Base-by-base conservation (phyloP, 2,329 filamentous ascomycete species). In the Colletotrichum euphorbiae region DNA sequence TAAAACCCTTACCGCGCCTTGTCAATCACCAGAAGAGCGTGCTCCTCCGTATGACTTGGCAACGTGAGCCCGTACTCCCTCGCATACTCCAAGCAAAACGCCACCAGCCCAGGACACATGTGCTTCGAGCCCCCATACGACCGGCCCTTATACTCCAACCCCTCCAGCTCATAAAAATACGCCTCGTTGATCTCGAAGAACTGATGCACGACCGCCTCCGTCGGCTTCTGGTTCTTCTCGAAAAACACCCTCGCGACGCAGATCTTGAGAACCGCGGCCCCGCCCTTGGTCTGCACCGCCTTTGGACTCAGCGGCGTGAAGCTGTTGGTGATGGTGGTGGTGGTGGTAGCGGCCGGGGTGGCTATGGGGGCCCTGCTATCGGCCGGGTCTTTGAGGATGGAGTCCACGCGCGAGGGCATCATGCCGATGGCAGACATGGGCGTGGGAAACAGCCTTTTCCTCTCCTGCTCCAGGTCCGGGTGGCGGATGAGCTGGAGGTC, bases 251-350 rank as follows among this genome's bases (percentile, higher is more conserved):
- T 55, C 13, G 59, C 59, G 21, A 62, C 59, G 28, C 59, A 62
- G 15, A 62, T 62, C 59, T 55, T 62, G 59, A 62, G 59, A 3
- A 62, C 59, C n/a, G 59, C 59, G 21, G 59, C 59, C 7, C 59
- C 59, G 17, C 59, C 59, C 48, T 55, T 62, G 3, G 48, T 62
- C 48, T 42, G 19, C 13, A 62, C 50, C 1, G 38, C 31, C 50
- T 62, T 62, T 11, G 12, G 15, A 0, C 36, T 46, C 24, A 15
- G n/a, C 46, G 46, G 43, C 28, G 45, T 21, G 7, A 8, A 28
- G 28, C 6, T 1, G 6, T 6, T 28, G 28, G 28, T 28, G 36
- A 11, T 13, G 36, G 11, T 12, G 36, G 33, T 12, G 33, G 4
- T 3, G 33, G 8, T 12, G 45, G 4, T 3, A 6, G 8, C 5